Percentiles rank a stretch among this genome's conserved stretches.
Conservation (phyloP, 495 filamentous ascomycete genomes). For the Lasiosphaeria miniovina region DNA sequence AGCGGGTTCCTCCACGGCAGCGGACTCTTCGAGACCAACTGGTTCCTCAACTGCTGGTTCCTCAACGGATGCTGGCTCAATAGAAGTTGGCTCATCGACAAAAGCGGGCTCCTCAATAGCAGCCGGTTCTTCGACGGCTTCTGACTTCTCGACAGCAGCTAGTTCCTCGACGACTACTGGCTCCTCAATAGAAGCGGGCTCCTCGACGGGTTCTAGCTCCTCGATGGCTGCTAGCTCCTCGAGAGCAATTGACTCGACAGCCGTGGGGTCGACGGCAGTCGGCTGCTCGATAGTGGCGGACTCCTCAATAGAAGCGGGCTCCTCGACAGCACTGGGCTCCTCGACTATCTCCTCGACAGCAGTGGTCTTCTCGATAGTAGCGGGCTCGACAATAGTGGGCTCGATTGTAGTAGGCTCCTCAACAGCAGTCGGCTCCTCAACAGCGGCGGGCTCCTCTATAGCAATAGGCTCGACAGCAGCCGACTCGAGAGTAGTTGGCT, state of each 20-base stretch:
- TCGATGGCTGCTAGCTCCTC: background rate
- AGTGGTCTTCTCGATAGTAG: background rate
- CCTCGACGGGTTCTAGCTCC: constrained; percentile 9
- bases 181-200: constrained; percentile 12
- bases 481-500: constrained; percentile 8
- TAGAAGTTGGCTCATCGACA: background rate
- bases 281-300: background rate
- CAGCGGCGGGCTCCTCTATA: constrained; percentile 8
- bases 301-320: background rate
- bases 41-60: constrained; percentile 13
- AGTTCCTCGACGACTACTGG: constrained; percentile 8
- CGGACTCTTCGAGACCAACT: constrained; percentile 2
- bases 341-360: constrained; percentile 16
- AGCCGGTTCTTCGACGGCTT: constrained; percentile 1
- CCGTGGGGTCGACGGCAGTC: background rate
- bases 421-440: constrained; percentile 5
- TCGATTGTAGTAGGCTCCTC: constrained; percentile 6
- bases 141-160: background rate
- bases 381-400: constrained; percentile 7
- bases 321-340: constrained; percentile 9
- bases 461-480: constrained; percentile 11
- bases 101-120: constrained; percentile 7
- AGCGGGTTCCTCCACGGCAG: constrained; percentile 11
- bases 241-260: background rate
- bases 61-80: constrained; percentile 2